A percentile compares a stretch with the other conserved stretches of the same genome.
These are phyloP conservation scores for Cunninghamia lanceolata DNA, from an alignment of 75 land plant species.

Conservation along the genomic window DNA sequence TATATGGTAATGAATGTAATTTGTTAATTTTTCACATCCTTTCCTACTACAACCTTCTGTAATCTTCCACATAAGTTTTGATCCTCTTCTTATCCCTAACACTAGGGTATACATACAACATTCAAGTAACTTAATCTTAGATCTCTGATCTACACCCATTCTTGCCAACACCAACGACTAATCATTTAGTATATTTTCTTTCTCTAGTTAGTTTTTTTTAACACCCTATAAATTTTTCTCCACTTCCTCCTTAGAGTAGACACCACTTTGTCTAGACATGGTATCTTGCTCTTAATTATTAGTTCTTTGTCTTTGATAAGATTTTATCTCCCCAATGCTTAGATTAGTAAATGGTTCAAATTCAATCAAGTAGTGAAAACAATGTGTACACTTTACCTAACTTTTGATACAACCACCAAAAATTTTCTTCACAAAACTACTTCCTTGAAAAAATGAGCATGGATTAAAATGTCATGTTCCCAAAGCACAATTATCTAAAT, in stretches of 20 bases:
- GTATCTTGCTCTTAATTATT: neutral
- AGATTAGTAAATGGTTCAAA: constrained; percentile 65
- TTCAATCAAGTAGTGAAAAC: constrained; percentile 52
- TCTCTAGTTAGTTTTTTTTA: neutral
- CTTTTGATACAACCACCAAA: constrained; percentile 87
- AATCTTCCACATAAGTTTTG: no score
- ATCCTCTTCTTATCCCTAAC: no score
- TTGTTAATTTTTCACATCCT: no score
- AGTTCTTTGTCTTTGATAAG: neutral
- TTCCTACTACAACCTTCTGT: no score
- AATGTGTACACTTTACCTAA: constrained; percentile 67
- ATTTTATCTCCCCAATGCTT: constrained; percentile 80
- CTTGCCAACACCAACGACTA: neutral
- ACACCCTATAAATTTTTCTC: neutral
- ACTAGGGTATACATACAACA: no score
- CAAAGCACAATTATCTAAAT: constrained; percentile 36
- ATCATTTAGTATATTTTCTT: neutral
- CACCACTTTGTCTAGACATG: neutral
- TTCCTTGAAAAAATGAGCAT: constrained; percentile 5
- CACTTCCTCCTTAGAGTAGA: neutral
- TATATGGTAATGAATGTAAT: no score
- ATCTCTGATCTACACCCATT: no score
- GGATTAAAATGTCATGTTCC: constrained; percentile 10
- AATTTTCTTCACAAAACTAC: constrained; percentile 46
- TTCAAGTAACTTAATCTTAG: no score